Percentiles rank a stretch among this genome's conserved stretches.
Evolutionary conservation across 2,329 filamentous ascomycete species (phyloP).

Genomic region (Fusarium sacchari): DNA sequence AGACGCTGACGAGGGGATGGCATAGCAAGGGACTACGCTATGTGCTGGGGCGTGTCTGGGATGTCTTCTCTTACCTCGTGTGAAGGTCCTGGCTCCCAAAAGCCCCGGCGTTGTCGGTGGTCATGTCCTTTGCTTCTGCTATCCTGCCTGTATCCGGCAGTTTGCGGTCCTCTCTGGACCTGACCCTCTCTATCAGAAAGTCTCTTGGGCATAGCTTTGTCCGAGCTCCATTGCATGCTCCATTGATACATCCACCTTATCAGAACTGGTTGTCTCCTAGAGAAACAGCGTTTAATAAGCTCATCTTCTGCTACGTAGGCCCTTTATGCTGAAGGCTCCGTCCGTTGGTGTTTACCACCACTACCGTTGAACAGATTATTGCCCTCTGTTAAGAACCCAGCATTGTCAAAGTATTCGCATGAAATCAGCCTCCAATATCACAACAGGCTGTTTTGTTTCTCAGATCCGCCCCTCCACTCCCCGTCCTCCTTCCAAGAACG

Average conservation of each 20-base stretch:
- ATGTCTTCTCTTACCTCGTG: slow-evolving; percentile 41
- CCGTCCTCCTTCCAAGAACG: slow-evolving; percentile 61
- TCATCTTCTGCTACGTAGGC: slow-evolving; percentile 28
- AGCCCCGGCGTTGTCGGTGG: slow-evolving; percentile 30
- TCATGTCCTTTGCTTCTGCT: slow-evolving; percentile 32
- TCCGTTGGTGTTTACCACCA: slow-evolving; percentile 4
- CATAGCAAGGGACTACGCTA: slow-evolving; percentile 37
- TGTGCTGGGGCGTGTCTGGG: slow-evolving; percentile 43
- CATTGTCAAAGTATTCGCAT: slow-evolving; percentile 36
- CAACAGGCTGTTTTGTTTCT: slow-evolving; percentile 42
- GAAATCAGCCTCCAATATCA: slow-evolving; percentile 38
- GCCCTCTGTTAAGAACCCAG: slow-evolving; percentile 35
- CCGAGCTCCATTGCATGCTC: slow-evolving; percentile 38
- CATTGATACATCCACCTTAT: slow-evolving; percentile 40
- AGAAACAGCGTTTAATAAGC: slow-evolving; percentile 34
- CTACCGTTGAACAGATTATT: slow-evolving; percentile 27
- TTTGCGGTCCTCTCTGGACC: slow-evolving; percentile 40
- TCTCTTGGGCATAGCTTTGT: slow-evolving; percentile 43
- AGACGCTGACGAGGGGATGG: slow-evolving; percentile 47
- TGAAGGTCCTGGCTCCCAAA: slow-evolving; percentile 36
- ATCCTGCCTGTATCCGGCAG: slow-evolving; percentile 42
- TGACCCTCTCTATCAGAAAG: slow-evolving; percentile 37
- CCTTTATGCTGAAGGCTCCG: slow-evolving; percentile 14
- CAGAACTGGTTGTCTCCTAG: slow-evolving; percentile 33
- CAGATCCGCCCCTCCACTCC: slow-evolving; percentile 43